Base-by-base conservation (phyloP, 495 filamentous ascomycete species). In the Aeminium ludgeri region DNA sequence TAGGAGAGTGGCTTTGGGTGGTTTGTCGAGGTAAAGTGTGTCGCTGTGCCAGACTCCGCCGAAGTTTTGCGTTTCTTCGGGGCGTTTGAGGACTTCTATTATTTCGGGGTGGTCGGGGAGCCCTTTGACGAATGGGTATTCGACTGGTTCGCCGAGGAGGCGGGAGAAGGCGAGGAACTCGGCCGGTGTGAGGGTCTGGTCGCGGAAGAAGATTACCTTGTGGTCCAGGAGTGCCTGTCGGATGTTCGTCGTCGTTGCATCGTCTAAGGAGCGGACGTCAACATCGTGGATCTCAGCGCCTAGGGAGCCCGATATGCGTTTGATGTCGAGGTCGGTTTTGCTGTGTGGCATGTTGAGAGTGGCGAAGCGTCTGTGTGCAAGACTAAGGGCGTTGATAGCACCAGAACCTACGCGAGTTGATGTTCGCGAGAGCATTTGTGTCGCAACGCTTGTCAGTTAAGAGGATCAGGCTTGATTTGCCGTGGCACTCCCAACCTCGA, bases 131-230 rank as follows among this genome's bases (percentile, higher is more conserved):
- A 36, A 44, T 10, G 37, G 36, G 17, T 43, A 48, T n/a, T 23
- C 32, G 29, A 30, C 43, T 23, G 40, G 50, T 46, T 45, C 41
- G 36, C 47, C 51, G 48, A 48, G 45, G 44, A 41, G 43, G 51
- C 15, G 6, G 23, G 20, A 25, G 39, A 47, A 41, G 11, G 35
- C 19, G 15, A 47, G 44, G 20, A 42, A 47, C 20, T 47, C 23
- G 10, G 35, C 40, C 2, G 44, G 38, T 10, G 10, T 6, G 31
- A 67, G 59, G 41, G 63, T 49, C 44, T 68, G 65, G 43, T 65
- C 55, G 10, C 55, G 60, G 44, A 64, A 57, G 31, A 61, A 57
- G 17, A 67, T 57, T 25, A 66, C 56, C 31, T 61, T 61, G 20
- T 64, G 55, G 27, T 64, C 59, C 19, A 64, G 47, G 10, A 64